These are phyloP conservation scores for Tetracladium marchalianum DNA, from an alignment of 495 filamentous ascomycete species.

Conservation along the genomic window DNA sequence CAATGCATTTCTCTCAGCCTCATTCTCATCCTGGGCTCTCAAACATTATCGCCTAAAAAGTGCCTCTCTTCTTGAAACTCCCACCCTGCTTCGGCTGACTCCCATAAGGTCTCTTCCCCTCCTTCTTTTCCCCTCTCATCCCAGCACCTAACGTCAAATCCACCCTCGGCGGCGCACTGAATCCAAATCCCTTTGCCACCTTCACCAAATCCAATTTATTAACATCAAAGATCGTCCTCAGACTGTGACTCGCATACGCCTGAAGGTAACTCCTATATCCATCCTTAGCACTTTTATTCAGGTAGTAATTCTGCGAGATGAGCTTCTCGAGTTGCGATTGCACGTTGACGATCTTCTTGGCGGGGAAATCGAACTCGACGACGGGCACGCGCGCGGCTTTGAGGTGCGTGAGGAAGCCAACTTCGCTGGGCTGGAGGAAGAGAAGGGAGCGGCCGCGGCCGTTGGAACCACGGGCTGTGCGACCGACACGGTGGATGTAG, in stretches of 20 bases:
- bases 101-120: slow-evolving; percentile 72
- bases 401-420: slow-evolving; percentile 84
- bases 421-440: slow-evolving; percentile 86
- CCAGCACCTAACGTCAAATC: slow-evolving; percentile 84
- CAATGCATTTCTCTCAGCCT: slow-evolving; percentile 11
- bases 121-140: slow-evolving; percentile 82
- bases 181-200: slow-evolving; percentile 91
- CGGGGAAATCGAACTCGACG: slow-evolving; percentile 91
- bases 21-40: not conserved
- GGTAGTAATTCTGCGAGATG: slow-evolving; percentile 89
- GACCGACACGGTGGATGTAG: slow-evolving; percentile 95
- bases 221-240: slow-evolving; percentile 87
- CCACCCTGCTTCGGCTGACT: slow-evolving; percentile 37
- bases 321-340: slow-evolving; percentile 91
- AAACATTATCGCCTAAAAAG: not conserved
- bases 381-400: slow-evolving; percentile 89
- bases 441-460: slow-evolving; percentile 27
- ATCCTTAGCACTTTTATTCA: slow-evolving; percentile 73
- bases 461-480: slow-evolving; percentile 80
- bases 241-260: slow-evolving; percentile 84
- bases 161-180: slow-evolving; percentile 76
- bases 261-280: slow-evolving; percentile 77
- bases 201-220: slow-evolving; percentile 88
- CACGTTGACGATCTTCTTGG: slow-evolving; percentile 87
- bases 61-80: slow-evolving; percentile 22